phyloP scores from a whole-genome alignment of 2,329 filamentous ascomycete genomes.

The Uncinocarpus reesii region DNA sequence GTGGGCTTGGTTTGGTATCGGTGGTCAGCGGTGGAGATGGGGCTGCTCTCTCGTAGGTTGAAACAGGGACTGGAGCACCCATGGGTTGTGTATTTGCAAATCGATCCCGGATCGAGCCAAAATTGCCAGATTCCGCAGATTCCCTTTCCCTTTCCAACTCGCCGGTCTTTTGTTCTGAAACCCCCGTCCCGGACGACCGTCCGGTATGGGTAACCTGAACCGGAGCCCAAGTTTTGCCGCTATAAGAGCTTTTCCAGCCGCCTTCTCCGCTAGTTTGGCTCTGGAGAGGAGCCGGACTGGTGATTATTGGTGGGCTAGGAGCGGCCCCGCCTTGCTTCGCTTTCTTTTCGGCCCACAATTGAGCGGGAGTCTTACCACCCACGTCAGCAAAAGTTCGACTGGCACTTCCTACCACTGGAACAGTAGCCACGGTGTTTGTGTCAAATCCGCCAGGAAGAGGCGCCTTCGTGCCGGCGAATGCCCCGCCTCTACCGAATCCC shows the following conservation, averaged over 20 bases:
- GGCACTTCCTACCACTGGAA: conserved; percentile 60
- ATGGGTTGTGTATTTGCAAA: conserved; percentile 68
- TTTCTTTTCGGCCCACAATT: conserved; percentile 97
- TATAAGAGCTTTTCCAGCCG: conserved; percentile 86
- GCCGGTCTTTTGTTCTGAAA: conserved; percentile 5
- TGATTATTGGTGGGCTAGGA: conserved; percentile 33
- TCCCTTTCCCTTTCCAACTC: conserved; percentile 33
- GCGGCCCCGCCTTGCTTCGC: conserved; percentile 59
- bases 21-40: conserved; percentile 52
- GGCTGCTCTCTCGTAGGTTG: conserved; percentile 30
- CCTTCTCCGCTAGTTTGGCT: conserved; percentile 61
- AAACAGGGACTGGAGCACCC: conserved; percentile 39
- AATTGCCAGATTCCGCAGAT: conserved; percentile 50
- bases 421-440: conserved; percentile 49
- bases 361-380: conserved; percentile 90
- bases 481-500: conserved; percentile 62
- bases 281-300: conserved; percentile 41
- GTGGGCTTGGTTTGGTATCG: conserved; percentile 57
- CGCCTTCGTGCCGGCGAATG: conserved; percentile 82
- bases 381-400: conserved; percentile 90
- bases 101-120: conserved; percentile 67
- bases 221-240: conserved; percentile 78
- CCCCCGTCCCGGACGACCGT: conserved; percentile 43
- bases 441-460: conserved; percentile 63
- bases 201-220: conserved; percentile 66